These are phyloP conservation scores for Penicillium antarcticum DNA, from an alignment of 495 filamentous ascomycete genomes.

Conservation along the genomic window DNA sequence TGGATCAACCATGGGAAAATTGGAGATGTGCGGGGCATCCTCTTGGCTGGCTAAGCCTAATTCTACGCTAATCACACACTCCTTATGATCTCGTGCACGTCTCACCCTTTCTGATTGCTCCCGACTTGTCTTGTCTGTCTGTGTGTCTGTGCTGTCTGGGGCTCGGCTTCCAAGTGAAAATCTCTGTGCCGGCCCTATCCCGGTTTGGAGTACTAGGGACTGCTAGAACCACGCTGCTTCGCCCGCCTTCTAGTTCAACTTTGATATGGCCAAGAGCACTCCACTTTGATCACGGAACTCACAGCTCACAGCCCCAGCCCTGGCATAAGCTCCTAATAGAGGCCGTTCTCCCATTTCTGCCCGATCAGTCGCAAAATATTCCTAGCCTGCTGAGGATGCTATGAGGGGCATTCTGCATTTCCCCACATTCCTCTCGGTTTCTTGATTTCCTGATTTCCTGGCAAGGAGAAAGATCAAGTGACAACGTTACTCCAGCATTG, in stretches of 20 bases:
- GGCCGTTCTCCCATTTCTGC: neutral
- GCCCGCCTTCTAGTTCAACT: neutral
- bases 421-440: neutral
- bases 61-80: neutral
- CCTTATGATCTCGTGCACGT: conserved; percentile 1
- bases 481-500: neutral
- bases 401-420: neutral
- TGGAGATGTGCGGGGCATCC: conserved; percentile 4
- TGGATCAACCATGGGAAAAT: neutral
- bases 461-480: neutral
- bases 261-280: neutral
- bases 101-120: conserved; percentile 5
- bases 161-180: conserved; percentile 9
- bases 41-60: neutral
- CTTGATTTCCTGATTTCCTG: neutral
- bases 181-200: neutral
- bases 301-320: neutral
- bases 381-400: neutral
- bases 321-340: neutral
- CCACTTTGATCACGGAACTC: neutral
- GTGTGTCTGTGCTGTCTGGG: conserved; percentile 1
- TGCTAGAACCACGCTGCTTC: neutral
- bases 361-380: neutral
- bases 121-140: no score
- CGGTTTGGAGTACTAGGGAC: neutral